Evolutionary conservation across 805 yeast species (phyloP).

Genomic region (Starmerella stigmatis): DNA sequence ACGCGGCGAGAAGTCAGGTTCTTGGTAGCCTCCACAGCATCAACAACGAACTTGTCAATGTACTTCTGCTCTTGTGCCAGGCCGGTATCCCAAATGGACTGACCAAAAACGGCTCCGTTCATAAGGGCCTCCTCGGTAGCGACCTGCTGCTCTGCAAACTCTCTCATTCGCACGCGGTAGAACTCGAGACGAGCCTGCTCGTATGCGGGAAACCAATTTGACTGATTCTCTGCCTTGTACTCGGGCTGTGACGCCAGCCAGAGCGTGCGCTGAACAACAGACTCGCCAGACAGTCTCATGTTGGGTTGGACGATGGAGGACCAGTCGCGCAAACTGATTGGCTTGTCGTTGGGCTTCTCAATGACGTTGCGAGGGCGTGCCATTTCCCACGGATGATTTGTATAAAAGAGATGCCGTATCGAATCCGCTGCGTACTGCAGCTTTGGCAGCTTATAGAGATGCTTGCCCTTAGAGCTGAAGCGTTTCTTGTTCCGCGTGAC

Average conservation of each 20-base stretch:
- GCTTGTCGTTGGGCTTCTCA: slow-evolving; percentile 42
- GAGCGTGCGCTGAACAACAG: slow-evolving; percentile 65
- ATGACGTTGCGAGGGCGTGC: slow-evolving; percentile 77
- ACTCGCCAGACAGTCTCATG: slow-evolving; percentile 80
- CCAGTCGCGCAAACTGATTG: slow-evolving; percentile 51
- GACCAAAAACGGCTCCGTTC: slow-evolving; percentile 69
- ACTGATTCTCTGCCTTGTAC: slow-evolving; percentile 20
- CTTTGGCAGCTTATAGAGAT: slow-evolving; percentile 43
- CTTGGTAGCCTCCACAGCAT: slow-evolving; percentile 57
- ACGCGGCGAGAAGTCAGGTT: slow-evolving; percentile 23
- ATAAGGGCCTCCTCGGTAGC: slow-evolving; percentile 73
- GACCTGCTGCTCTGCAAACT: slow-evolving; percentile 62
- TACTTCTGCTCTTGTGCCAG: slow-evolving; percentile 58
- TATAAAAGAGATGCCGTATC: slow-evolving; percentile 68
- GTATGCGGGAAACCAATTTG: slow-evolving; percentile 49
- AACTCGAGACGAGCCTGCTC: slow-evolving; percentile 81
- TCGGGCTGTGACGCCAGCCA: slow-evolving; percentile 38
- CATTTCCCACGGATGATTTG: slow-evolving; percentile 97
- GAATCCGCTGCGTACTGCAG: slow-evolving; percentile 64
- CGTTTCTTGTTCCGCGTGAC: slow-evolving; percentile 39
- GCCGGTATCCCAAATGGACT: slow-evolving; percentile 55
- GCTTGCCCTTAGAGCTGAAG: slow-evolving; percentile 28
- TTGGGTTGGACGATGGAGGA: slow-evolving; percentile 57
- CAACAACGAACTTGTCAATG: slow-evolving; percentile 61
- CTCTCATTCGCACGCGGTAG: slow-evolving; percentile 72